Evolutionary conservation across 1,284 basidiomycete genomes (phyloP).

Genomic region (Tremellales sp.): DNA sequence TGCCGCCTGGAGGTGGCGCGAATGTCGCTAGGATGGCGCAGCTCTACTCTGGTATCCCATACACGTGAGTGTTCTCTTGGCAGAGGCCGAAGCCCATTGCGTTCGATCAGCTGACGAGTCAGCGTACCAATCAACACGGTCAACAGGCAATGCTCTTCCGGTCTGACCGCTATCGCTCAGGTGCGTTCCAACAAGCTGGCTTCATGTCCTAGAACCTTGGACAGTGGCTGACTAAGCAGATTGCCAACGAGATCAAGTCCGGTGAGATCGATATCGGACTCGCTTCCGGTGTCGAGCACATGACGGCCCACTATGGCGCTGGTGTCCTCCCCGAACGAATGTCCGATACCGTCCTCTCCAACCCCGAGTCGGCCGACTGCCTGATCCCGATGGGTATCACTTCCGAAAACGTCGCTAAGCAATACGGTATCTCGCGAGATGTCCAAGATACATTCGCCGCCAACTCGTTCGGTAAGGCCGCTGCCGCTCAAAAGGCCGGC

Average conservation of each 20-base stretch:
- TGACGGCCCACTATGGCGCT: slow-evolving; percentile 82
- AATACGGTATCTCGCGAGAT: slow-evolving; percentile 75
- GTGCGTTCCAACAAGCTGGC: no score
- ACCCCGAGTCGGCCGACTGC: slow-evolving; percentile 83
- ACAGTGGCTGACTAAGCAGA: no score
- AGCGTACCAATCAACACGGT: slow-evolving; percentile 73
- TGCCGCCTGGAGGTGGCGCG: slow-evolving; percentile 87
- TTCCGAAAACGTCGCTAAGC: slow-evolving; percentile 86
- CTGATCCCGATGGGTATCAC: slow-evolving; percentile 95
- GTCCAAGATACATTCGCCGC: slow-evolving; percentile 84
- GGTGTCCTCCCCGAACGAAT: slow-evolving; percentile 66
- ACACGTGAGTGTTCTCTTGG: slow-evolving; percentile 57
- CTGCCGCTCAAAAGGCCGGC: slow-evolving; percentile 78
- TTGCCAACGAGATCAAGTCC: slow-evolving; percentile 79
- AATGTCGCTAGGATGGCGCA: slow-evolving; percentile 89
- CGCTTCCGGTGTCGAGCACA: slow-evolving; percentile 91
- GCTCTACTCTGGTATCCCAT: slow-evolving; percentile 85
- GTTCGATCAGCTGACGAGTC: no score
- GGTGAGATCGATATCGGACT: slow-evolving; percentile 93
- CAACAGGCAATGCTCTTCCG: slow-evolving; percentile 93
- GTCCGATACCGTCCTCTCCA: slow-evolving; percentile 74
- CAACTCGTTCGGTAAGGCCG: slow-evolving; percentile 76
- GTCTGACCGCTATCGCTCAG: slow-evolving; percentile 78
- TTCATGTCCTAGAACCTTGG: not conserved
- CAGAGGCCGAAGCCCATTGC: no score